phyloP scores from a whole-genome alignment of 208 protist species.

The Leishmania amazonensis region DNA sequence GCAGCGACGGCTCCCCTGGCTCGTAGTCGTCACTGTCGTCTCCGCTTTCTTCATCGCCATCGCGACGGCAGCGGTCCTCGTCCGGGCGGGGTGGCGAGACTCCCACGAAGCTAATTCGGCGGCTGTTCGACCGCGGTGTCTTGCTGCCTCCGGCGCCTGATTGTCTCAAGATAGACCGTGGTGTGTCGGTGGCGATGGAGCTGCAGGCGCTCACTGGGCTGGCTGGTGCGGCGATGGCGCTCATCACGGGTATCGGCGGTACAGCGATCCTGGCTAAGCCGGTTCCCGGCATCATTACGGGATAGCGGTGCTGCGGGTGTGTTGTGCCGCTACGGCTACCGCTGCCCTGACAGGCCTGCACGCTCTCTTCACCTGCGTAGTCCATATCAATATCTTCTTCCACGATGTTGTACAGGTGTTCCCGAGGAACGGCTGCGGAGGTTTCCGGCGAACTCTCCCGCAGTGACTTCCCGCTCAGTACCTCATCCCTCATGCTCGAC shows the following conservation, averaged over 20 bases:
- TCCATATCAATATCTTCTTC: background rate
- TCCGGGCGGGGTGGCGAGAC: constrained; percentile 14
- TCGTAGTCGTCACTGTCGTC: constrained; percentile 35
- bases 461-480: constrained; percentile 3
- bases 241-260: constrained; percentile 3
- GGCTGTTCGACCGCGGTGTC: constrained; percentile 9
- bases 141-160: constrained; percentile 8
- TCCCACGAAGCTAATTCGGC: constrained; percentile 39
- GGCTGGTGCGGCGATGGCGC: background rate
- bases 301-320: constrained; percentile 1
- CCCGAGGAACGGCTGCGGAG: background rate
- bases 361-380: background rate
- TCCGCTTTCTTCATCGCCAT: constrained; percentile 14
- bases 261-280: no score
- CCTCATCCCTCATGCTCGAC: constrained; percentile 17
- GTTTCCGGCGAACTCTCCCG: background rate
- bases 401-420: background rate
- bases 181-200: constrained; percentile 33
- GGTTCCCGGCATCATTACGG: constrained; percentile 1
- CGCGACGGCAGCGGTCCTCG: background rate
- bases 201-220: constrained; percentile 32
- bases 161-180: constrained; percentile 40
- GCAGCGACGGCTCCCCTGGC: constrained; percentile 36
- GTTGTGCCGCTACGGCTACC: background rate
- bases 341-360: background rate